Percentiles rank a stretch among this genome's conserved stretches.
These are phyloP conservation scores for Nigrograna mackinnonii DNA, from an alignment of 2,329 filamentous ascomycete species.

Conservation along the genomic window DNA sequence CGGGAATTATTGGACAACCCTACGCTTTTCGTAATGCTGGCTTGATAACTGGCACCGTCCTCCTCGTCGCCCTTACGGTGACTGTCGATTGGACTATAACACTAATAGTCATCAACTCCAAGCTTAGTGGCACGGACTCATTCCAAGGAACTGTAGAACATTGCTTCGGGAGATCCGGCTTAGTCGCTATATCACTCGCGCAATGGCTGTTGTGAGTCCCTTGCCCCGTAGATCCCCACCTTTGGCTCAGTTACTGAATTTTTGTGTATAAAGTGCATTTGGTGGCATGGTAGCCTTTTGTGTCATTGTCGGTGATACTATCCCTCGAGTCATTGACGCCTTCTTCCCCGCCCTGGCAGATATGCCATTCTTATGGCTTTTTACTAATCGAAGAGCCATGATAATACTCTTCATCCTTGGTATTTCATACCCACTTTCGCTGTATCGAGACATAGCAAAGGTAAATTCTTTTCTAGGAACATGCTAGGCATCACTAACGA, in stretches of 20 bases:
- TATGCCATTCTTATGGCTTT: conserved; percentile 77
- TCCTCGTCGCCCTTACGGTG: conserved; percentile 79
- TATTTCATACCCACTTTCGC: conserved; percentile 85
- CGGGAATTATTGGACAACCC: conserved; percentile 77
- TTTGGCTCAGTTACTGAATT: conserved; percentile 19
- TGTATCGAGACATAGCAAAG: conserved; percentile 98
- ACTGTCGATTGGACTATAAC: conserved; percentile 97
- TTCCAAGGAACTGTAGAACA: conserved; percentile 96
- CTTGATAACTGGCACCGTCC: conserved; percentile 74
- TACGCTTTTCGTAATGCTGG: conserved; percentile 96
- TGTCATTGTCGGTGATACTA: conserved; percentile 95
- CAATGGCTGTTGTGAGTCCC: conserved; percentile 83
- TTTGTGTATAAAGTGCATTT: conserved; percentile 84
- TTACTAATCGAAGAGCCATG: conserved; percentile 79
- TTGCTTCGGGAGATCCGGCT: conserved; percentile 86
- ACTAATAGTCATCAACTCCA: conserved; percentile 96
- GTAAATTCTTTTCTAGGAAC: no score
- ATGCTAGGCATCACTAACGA: no score
- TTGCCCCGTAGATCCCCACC: background rate
- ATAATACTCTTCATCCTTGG: conserved; percentile 88
- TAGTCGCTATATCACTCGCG: conserved; percentile 87
- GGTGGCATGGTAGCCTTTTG: conserved; percentile 98
- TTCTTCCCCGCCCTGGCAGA: conserved; percentile 76
- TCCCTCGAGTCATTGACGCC: conserved; percentile 84
- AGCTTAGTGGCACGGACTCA: conserved; percentile 88